A percentile compares a stretch with the other conserved stretches of the same genome.
These are phyloP conservation scores for Verticillium klebahnii DNA, from an alignment of 2,329 filamentous ascomycete genomes.

Conservation along the genomic window DNA sequence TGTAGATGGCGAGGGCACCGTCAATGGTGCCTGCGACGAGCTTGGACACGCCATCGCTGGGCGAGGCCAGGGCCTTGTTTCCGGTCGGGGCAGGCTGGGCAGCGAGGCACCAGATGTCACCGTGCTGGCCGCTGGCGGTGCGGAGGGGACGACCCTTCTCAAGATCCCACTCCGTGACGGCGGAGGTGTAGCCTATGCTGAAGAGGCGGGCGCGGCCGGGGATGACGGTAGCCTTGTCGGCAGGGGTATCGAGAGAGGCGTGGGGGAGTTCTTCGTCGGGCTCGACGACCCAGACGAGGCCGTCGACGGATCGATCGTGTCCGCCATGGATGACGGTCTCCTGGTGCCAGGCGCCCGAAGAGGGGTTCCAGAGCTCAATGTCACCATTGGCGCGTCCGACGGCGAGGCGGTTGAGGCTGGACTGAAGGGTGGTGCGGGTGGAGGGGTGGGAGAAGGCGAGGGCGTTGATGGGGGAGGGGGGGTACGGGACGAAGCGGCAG, in stretches of 20 bases:
- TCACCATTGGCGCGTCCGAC: constrained; percentile 91
- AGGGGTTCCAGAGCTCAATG: constrained; percentile 96
- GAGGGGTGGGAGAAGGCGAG: constrained; percentile 84
- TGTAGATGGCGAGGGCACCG: constrained; percentile 81
- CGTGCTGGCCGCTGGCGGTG: constrained; percentile 86
- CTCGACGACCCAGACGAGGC: constrained; percentile 86
- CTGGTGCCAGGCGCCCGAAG: constrained; percentile 79
- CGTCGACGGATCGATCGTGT: constrained; percentile 82
- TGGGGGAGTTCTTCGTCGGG: constrained; percentile 60
- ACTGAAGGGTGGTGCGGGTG: constrained; percentile 38
- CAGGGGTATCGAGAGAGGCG: background rate
- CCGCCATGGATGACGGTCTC: constrained; percentile 82
- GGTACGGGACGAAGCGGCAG: constrained; percentile 91
- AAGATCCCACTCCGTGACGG: constrained; percentile 93
- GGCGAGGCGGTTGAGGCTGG: constrained; percentile 67
- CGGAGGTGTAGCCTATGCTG: constrained; percentile 90
- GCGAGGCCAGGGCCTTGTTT: constrained; percentile 54
- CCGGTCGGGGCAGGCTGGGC: constrained; percentile 60
- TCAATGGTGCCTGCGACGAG: constrained; percentile 87
- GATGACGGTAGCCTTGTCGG: constrained; percentile 1
- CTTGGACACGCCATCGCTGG: constrained; percentile 40
- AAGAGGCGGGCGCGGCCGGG: constrained; percentile 69
- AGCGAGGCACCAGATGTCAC: constrained; percentile 94
- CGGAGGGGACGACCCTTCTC: constrained; percentile 70
- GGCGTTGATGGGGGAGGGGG: constrained; percentile 87